Conservation (phyloP, 1,284 basidiomycete genomes). For the Pseudozyma pruni region DNA sequence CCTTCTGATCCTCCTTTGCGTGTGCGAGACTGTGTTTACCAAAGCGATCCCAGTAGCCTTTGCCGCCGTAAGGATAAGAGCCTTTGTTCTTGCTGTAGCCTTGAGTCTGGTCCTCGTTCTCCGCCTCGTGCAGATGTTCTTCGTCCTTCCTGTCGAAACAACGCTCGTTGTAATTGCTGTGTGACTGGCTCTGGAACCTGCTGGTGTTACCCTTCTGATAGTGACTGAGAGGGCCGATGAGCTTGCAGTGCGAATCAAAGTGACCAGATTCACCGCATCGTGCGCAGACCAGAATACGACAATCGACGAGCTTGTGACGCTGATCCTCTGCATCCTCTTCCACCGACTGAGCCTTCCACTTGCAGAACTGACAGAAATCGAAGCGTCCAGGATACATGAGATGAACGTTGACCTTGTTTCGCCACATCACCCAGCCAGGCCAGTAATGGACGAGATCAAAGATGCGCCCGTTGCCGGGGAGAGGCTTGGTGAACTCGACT, state of each 20-base stretch:
- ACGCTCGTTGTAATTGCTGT: too few species aligned
- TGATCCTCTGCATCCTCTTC: background rate
- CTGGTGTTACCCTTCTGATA: too few species aligned
- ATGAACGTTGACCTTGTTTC: background rate
- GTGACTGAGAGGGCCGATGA: too few species aligned
- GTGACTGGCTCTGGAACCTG: too few species aligned
- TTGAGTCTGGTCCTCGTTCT: too few species aligned
- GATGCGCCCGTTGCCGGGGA: background rate
- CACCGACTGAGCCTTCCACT: background rate
- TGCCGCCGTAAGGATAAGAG: too few species aligned
- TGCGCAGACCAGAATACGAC: constrained; percentile 1
- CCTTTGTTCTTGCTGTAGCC: too few species aligned
- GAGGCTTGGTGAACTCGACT: background rate
- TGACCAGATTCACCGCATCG: background rate
- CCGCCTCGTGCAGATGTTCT: too few species aligned
- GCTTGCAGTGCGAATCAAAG: constrained; percentile 4
- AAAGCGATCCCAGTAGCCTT: too few species aligned
- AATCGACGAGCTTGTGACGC: background rate
- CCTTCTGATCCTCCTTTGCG: too few species aligned
- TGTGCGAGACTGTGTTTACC: too few species aligned
- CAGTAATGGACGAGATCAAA: background rate
- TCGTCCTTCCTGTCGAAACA: too few species aligned
- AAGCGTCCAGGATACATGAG: background rate
- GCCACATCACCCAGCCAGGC: constrained; percentile 3
- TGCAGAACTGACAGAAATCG: constrained; percentile 2